A percentile compares a stretch with the other conserved stretches of the same genome.
These are phyloP conservation scores for Conringia planisiliqua DNA, from an alignment of 345 rosid species.

Conservation along the genomic window DNA sequence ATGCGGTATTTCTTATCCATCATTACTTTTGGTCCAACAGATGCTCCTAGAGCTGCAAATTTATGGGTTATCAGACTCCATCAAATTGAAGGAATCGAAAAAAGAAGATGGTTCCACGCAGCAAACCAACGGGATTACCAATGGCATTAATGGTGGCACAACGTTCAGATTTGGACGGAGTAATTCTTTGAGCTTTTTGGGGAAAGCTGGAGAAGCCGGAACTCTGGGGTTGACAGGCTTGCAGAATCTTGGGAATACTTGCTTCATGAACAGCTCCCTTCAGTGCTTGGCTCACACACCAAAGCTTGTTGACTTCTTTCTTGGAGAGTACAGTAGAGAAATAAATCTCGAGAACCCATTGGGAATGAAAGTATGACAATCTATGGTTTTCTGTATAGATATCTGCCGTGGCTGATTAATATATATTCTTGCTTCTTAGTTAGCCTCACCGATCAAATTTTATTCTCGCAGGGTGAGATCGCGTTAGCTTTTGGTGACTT, in stretches of 20 bases:
- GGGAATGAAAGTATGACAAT: slow-evolving; percentile 83
- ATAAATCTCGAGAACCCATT: slow-evolving; percentile 84
- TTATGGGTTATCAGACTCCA: slow-evolving; percentile 93
- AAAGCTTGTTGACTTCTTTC: slow-evolving; percentile 92
- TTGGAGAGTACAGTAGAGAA: slow-evolving; percentile 83
- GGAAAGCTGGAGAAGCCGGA: slow-evolving; percentile 85
- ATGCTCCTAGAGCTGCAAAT: slow-evolving; percentile 84
- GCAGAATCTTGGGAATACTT: slow-evolving; percentile 98
- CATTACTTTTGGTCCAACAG: slow-evolving; percentile 43
- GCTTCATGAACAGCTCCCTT: slow-evolving; percentile 96
- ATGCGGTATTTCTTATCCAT: slow-evolving; percentile 7
- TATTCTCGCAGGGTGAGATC: slow-evolving; percentile 75
- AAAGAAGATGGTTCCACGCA: slow-evolving; percentile 59
- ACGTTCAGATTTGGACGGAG: slow-evolving; percentile 42
- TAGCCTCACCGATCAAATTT: slow-evolving; percentile 13
- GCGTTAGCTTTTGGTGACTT: slow-evolving; percentile 93
- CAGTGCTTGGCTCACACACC: slow-evolving; percentile 99
- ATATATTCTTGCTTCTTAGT: slow-evolving; percentile 6
- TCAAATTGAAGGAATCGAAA: slow-evolving; percentile 68
- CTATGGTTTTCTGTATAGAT: slow-evolving; percentile 16
- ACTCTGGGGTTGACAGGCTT: slow-evolving; percentile 91
- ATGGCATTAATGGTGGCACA: slow-evolving; percentile 54
- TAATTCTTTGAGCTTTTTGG: slow-evolving; percentile 45
- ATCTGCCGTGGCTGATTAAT: not conserved
- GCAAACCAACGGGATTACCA: slow-evolving; percentile 47